Conservation (phyloP, 2,329 filamentous ascomycete genomes). For the Colletotrichum sp. region DNA sequence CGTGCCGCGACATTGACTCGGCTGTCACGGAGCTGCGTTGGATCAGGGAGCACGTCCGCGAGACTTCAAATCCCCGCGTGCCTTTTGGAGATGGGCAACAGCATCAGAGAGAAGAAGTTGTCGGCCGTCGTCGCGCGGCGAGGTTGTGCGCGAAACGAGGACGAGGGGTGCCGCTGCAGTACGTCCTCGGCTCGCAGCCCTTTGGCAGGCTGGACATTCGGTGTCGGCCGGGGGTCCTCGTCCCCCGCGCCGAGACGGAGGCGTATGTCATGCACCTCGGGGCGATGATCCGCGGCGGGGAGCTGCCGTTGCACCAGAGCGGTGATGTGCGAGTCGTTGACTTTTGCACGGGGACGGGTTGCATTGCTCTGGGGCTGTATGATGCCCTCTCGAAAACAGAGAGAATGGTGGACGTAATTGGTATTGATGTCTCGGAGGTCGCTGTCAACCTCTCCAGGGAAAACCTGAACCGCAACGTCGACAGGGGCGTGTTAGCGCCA, state of each 20-base stretch:
- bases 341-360: slow-evolving; percentile 89
- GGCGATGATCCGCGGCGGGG: slow-evolving; percentile 35
- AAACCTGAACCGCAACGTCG: slow-evolving; percentile 64
- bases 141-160: slow-evolving; percentile 55
- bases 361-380: slow-evolving; percentile 81
- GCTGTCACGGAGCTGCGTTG: slow-evolving; percentile 75
- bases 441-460: slow-evolving; percentile 69
- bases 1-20: slow-evolving; percentile 66
- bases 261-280: slow-evolving; percentile 66
- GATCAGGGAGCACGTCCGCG: slow-evolving; percentile 65
- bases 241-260: slow-evolving; percentile 82
- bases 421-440: slow-evolving; percentile 73
- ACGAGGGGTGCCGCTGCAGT: slow-evolving; percentile 81
- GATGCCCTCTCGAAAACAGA: slow-evolving; percentile 57
- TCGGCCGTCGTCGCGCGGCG: slow-evolving; percentile 11
- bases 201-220: slow-evolving; percentile 84
- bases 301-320: neutral
- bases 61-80: neutral
- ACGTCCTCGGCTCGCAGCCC: slow-evolving; percentile 85
- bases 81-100: neutral
- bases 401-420: slow-evolving; percentile 57
- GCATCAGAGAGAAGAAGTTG: neutral
- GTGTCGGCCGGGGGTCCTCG: slow-evolving; percentile 80
- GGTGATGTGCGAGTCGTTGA: slow-evolving; percentile 71
- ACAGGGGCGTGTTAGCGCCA: slow-evolving; percentile 25